Percentiles rank a stretch among this genome's conserved stretches.
phyloP scores from a whole-genome alignment of 2,329 filamentous ascomycete species.

The Pseudogymnoascus pannorum region DNA sequence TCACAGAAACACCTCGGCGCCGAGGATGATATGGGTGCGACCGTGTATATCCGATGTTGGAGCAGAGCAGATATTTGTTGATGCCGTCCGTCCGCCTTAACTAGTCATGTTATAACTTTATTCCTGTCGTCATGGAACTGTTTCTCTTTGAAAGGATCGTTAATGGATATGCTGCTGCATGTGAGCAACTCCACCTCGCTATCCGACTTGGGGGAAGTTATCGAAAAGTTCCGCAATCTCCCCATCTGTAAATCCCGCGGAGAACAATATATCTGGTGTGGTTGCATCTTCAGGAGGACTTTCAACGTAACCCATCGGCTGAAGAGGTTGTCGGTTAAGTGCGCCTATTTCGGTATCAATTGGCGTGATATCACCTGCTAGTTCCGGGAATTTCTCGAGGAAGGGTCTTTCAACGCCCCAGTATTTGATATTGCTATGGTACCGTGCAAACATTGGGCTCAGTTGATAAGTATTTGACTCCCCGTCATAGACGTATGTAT shows the following conservation, averaged over 20 bases:
- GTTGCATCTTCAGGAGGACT: neutral
- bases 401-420: constrained; percentile 16
- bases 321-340: neutral
- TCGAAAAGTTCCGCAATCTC: constrained; percentile 4
- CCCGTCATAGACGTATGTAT: constrained; percentile 13
- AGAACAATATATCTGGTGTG: neutral
- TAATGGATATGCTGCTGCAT: neutral
- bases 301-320: neutral
- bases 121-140: neutral
- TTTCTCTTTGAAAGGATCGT: neutral
- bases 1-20: neutral
- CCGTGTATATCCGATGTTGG: neutral
- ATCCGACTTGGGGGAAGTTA: constrained; percentile 3
- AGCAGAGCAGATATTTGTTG: neutral
- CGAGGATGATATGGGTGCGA: neutral
- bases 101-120: neutral
- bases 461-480: constrained; percentile 12
- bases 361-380: neutral
- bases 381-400: constrained; percentile 17
- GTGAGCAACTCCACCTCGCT: neutral
- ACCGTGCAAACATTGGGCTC: constrained; percentile 15
- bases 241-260: neutral
- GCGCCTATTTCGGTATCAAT: neutral
- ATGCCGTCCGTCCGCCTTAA: neutral
- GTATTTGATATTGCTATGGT: constrained; percentile 13